A percentile compares a stretch with the other conserved stretches of the same genome.
Evolutionary conservation across 2,329 filamentous ascomycete species (phyloP).

Genomic region (Juglanconis sp.): DNA sequence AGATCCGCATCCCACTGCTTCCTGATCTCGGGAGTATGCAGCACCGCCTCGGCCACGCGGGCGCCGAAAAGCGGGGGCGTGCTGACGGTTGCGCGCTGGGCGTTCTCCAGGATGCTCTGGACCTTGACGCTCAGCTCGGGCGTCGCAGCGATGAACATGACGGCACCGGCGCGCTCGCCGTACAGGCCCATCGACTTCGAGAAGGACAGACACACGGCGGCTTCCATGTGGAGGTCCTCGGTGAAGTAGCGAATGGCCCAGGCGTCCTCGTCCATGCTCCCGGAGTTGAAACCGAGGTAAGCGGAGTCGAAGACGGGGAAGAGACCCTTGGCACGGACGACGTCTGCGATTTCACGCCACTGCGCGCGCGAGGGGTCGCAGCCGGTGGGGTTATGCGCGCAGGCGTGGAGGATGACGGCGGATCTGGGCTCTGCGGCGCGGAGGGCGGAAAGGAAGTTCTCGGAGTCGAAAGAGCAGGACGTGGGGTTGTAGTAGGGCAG

Average conservation of each 20-base stretch:
- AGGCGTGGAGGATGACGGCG: conserved; percentile 37
- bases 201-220: conserved; percentile 57
- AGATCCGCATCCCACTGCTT: conserved; percentile 34
- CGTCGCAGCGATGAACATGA: conserved; percentile 25
- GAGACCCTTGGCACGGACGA: conserved; percentile 21
- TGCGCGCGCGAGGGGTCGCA: conserved; percentile 34
- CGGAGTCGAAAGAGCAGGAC: conserved; percentile 30
- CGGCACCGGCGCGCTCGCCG: conserved; percentile 33
- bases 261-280: conserved; percentile 28
- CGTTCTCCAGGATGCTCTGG: conserved; percentile 29
- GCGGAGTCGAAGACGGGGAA: conserved; percentile 33
- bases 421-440: conserved; percentile 24
- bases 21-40: conserved; percentile 25
- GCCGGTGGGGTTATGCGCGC: conserved; percentile 42
- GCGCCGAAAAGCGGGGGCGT: conserved; percentile 35
- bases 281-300: conserved; percentile 31
- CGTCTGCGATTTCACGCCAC: conserved; percentile 28
- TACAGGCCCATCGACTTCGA: conserved; percentile 56
- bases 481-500: conserved; percentile 37
- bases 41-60: conserved; percentile 31
- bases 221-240: conserved; percentile 40
- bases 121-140: conserved; percentile 18
- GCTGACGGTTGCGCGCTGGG: conserved; percentile 32
- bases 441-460: conserved; percentile 27
- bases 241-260: conserved; percentile 30